Conservation (phyloP, 345 rosid species). For the Linum lewisii region DNA sequence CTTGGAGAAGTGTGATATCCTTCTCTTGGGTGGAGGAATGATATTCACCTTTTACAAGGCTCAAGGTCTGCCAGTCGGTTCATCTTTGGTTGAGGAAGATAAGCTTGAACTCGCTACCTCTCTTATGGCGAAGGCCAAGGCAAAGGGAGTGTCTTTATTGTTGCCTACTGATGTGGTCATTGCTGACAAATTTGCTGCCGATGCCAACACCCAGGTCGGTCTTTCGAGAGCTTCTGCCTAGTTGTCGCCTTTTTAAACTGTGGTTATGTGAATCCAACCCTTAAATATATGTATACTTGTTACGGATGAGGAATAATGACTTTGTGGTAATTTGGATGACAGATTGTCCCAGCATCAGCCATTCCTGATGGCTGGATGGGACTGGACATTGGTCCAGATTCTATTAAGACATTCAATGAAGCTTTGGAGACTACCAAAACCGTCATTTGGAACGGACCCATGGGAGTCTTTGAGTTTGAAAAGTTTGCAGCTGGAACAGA, state of each 20-base stretch:
- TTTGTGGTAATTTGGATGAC: constrained; percentile 14
- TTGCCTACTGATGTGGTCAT: constrained; percentile 77
- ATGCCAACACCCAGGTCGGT: constrained; percentile 85
- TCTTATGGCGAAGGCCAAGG: constrained; percentile 71
- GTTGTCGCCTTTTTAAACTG: too few relatives aligned
- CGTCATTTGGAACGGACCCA: constrained; percentile 96
- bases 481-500: constrained; percentile 80
- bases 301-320: constrained; percentile 6
- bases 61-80: constrained; percentile 66
- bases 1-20: constrained; percentile 54
- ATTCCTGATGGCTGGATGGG: constrained; percentile 99
- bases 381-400: constrained; percentile 38
- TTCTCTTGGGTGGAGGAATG: constrained; percentile 91
- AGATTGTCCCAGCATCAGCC: constrained; percentile 65
- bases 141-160: constrained; percentile 67
- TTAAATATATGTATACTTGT: neutral
- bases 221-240: neutral
- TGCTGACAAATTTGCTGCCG: constrained; percentile 85
- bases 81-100: constrained; percentile 82
- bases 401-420: constrained; percentile 58
- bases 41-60: constrained; percentile 84
- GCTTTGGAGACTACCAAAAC: constrained; percentile 77
- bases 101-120: constrained; percentile 67
- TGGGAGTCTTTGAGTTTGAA: constrained; percentile 93
- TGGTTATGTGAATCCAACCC: neutral